A percentile compares a stretch with the other conserved stretches of the same genome.
phyloP scores from a whole-genome alignment of 768 basidiomycete species.

The Termitomyces sp. region DNA sequence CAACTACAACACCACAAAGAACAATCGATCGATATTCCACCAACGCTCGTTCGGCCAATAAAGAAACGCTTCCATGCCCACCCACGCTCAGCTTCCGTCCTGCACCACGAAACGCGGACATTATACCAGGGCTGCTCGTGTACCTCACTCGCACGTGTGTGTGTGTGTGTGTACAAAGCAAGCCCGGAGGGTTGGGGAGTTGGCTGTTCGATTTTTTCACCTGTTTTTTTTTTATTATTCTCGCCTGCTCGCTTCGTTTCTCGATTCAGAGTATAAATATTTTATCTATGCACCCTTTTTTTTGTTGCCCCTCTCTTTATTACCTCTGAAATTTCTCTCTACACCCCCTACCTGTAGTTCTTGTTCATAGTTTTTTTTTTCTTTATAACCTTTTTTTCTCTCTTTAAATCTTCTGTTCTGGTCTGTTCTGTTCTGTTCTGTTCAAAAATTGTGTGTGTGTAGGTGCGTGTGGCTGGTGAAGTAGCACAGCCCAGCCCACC shows the following conservation, averaged over 20 bases:
- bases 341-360: neutral
- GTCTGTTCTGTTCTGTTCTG: slow-evolving; percentile 1
- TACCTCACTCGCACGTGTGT: neutral
- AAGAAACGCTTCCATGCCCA: neutral
- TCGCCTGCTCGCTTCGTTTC: slow-evolving; percentile 45
- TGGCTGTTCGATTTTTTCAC: slow-evolving; percentile 38
- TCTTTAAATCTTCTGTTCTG: too few relatives aligned
- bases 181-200: slow-evolving; percentile 28
- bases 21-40: neutral
- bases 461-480: slow-evolving; percentile 3
- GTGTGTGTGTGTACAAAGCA: slow-evolving; percentile 11
- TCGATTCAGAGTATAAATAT: slow-evolving; percentile 20
- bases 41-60: slow-evolving; percentile 6
- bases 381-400: slow-evolving; percentile 5
- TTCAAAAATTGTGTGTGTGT: neutral
- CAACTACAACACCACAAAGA: neutral
- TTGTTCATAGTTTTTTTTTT: slow-evolving; percentile 22
- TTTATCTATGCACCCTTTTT: slow-evolving; percentile 33
- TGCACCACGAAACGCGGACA: slow-evolving; percentile 4
- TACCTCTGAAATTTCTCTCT: slow-evolving; percentile 25
- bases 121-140: slow-evolving; percentile 5
- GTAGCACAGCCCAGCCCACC: slow-evolving; percentile 1
- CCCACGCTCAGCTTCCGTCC: slow-evolving; percentile 1
- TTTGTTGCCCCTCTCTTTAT: slow-evolving; percentile 32
- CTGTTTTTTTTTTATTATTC: neutral